Evolutionary conservation across 1,139 yeast species (phyloP), one percentile per base, ranked within the genome.

Genomic region (Ogataea hybrid): DNA sequence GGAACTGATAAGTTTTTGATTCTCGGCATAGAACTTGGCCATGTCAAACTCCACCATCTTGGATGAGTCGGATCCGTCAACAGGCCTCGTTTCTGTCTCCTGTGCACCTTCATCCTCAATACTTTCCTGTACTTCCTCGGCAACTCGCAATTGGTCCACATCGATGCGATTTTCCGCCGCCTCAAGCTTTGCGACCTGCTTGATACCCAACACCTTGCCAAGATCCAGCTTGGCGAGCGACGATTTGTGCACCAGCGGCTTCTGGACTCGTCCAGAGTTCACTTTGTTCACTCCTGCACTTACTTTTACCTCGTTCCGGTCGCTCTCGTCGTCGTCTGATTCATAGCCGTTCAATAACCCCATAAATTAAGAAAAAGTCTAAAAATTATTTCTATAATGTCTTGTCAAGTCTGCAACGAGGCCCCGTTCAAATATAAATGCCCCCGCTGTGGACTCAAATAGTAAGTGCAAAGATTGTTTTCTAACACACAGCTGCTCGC

Each of bases 391-490:
- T 12, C 32, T 32, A 14, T n/a, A 12, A 50, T 52, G 54, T 50
- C 51, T 15, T 79, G 85, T 61, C 66, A 63, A 12, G 69, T 81
- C 6, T 80, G 86, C 52, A 40, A 52, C 3, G 55, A 39, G 2
- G 51, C 59, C 2, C 63, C 62, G 30, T 65, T 76, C 25, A 79
- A 77, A 52, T 82, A 81, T 59, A 80, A 73, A 52, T 82, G 89
- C 56, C 85, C 88, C 2, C 73, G 69, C 47, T 81, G 88, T 51
- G 51, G 56, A 0, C 48, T 63, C 3, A 53, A 55, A 28, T 72
- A 73, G 62, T 58, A 46, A 21, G 62, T 56, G 10, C 14, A 18
- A 17, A 15, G 14, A 11, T 11, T 8, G 14, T 25, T 14, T n/a
- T 25, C 54, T 46, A 50, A 52, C 50, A 17, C 25, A 6, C 6